phyloP scores from a whole-genome alignment of 1,139 yeast species.

The Scheffersomyces parashehatae region DNA sequence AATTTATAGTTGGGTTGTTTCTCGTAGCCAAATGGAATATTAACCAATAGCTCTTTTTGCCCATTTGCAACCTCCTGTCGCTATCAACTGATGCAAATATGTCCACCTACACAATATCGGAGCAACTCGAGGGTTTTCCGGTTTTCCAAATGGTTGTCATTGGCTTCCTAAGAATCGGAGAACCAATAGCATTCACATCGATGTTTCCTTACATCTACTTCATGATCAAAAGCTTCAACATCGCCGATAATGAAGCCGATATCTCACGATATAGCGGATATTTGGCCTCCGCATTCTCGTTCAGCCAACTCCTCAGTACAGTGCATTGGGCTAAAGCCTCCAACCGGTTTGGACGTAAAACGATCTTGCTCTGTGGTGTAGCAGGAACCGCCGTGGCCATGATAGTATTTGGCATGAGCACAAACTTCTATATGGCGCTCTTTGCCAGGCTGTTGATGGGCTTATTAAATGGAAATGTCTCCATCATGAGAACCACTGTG shows the following conservation, averaged over 20 bases:
- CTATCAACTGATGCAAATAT: not conserved
- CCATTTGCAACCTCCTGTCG: too few species aligned
- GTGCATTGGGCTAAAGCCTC: conserved; percentile 39
- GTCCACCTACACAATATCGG: not conserved
- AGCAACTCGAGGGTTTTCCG: conserved; percentile 34
- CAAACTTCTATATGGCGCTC: conserved; percentile 34
- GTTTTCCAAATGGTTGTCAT: conserved; percentile 34
- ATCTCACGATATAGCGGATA: conserved; percentile 40
- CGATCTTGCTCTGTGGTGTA: conserved; percentile 32
- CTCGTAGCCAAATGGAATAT: too few species aligned
- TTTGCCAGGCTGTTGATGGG: conserved; percentile 36
- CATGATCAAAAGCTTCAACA: conserved; percentile 39
- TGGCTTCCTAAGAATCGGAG: conserved; percentile 34
- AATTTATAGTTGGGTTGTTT: too few species aligned
- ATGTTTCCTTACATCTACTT: conserved; percentile 40
- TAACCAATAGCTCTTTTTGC: too few species aligned
- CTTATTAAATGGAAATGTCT: conserved; percentile 36
- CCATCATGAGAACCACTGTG: conserved; percentile 38
- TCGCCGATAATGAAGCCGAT: conserved; percentile 35
- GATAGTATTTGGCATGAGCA: conserved; percentile 34
- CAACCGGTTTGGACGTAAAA: conserved; percentile 35
- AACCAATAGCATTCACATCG: conserved; percentile 41
- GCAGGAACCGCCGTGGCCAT: conserved; percentile 33
- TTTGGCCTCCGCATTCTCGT: conserved; percentile 39
- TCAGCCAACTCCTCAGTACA: conserved; percentile 37